A percentile compares a stretch with the other conserved stretches of the same genome.
phyloP scores from a whole-genome alignment of 306 rosid genomes.

The Rosa lucieae region DNA sequence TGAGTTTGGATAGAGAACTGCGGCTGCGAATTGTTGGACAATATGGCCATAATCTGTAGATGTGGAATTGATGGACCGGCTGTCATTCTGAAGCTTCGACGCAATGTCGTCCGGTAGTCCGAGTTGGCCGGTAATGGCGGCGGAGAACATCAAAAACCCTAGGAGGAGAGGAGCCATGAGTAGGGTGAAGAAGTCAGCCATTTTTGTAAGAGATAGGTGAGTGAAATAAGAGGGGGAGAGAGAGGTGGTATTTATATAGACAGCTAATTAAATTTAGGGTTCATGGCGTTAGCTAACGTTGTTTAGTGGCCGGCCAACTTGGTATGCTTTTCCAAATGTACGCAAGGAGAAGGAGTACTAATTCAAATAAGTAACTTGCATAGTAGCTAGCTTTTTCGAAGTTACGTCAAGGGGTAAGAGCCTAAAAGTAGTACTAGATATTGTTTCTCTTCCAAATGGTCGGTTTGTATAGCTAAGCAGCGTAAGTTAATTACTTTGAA shows the following conservation, averaged over 20 bases:
- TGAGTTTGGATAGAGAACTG: constrained; percentile 50
- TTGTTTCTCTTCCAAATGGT: neutral
- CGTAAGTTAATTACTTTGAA: constrained; percentile 1
- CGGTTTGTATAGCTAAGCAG: constrained; percentile 12
- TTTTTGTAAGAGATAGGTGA: neutral
- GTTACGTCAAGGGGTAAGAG: neutral
- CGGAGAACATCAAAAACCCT: neutral
- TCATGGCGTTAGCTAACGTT: constrained; percentile 5
- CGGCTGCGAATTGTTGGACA: constrained; percentile 36
- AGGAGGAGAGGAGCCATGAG: neutral
- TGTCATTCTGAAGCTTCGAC: constrained; percentile 43
- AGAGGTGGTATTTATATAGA: neutral
- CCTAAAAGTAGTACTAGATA: neutral
- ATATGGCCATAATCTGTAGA: constrained; percentile 72
- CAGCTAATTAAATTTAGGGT: neutral
- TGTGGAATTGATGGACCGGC: constrained; percentile 36
- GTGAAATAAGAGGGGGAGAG: neutral
- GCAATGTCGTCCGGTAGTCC: constrained; percentile 34
- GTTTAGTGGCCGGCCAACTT: constrained; percentile 23
- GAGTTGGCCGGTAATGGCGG: neutral
- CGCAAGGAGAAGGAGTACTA: constrained; percentile 1
- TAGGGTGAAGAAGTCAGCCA: neutral
- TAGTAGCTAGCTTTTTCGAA: neutral
- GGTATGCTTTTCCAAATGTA: constrained; percentile 22
- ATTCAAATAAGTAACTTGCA: neutral